phyloP scores from a whole-genome alignment of 805 yeast species.

The Lipomyces anomalus region DNA sequence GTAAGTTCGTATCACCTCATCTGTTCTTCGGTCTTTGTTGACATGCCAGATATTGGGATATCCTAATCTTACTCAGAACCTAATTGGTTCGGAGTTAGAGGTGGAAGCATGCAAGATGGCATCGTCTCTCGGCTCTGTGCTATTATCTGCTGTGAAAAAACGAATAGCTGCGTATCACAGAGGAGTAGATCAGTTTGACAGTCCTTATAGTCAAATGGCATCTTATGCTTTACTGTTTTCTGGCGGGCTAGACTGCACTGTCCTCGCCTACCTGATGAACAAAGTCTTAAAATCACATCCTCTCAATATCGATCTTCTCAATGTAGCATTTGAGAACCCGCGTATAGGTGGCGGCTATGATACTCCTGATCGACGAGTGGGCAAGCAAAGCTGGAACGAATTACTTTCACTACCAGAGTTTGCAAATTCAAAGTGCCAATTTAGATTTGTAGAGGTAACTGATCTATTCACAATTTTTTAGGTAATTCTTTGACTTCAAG shows the following conservation, averaged over 20 bases:
- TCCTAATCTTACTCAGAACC: no score
- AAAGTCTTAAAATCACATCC: slow-evolving; percentile 21
- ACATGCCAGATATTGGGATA: no score
- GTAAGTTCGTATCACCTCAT: no score
- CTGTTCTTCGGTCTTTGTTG: no score
- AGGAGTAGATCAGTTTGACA: no score
- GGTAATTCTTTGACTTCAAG: not conserved
- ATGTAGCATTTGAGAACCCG: slow-evolving; percentile 89
- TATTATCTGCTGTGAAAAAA: no score
- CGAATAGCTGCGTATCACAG: no score
- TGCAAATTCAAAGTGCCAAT: slow-evolving; percentile 3
- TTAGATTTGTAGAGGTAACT: slow-evolving; percentile 18
- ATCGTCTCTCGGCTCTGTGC: no score
- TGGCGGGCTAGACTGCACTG: slow-evolving; percentile 92
- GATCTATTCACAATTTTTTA: no score
- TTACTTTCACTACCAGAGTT: slow-evolving; percentile 30
- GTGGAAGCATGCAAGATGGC: no score
- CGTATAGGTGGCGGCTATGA: slow-evolving; percentile 48
- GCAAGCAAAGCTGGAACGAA: slow-evolving; percentile 53
- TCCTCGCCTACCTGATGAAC: slow-evolving; percentile 50
- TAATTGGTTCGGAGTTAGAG: no score
- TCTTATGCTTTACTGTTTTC: slow-evolving; percentile 68
- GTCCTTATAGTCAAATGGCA: no score
- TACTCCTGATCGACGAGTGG: slow-evolving; percentile 84
- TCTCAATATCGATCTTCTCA: slow-evolving; percentile 60